A percentile compares a stretch with the other conserved stretches of the same genome.
Conservation (phyloP, 1,139 yeast species). For the Maudiozyma humilis region DNA sequence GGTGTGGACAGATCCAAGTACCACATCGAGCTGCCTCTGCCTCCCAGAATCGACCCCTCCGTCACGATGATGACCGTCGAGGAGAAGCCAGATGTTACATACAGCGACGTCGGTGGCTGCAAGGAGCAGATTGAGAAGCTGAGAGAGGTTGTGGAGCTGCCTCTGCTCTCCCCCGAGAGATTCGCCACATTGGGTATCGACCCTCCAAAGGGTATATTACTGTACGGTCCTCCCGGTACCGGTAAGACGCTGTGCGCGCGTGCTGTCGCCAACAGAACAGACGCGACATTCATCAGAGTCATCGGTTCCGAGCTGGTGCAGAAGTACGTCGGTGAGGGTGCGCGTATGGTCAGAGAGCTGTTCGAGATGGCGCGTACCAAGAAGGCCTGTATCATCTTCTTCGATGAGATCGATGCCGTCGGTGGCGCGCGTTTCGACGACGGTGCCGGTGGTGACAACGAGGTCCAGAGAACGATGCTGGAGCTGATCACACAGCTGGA, state of each 20-base stretch:
- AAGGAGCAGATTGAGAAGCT: slow-evolving; percentile 95
- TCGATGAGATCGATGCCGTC: slow-evolving; percentile 96
- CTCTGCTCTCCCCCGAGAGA: slow-evolving; percentile 88
- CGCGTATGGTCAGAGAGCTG: slow-evolving; percentile 95
- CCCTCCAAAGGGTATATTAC: slow-evolving; percentile 93
- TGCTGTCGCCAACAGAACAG: slow-evolving; percentile 97
- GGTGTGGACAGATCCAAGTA: slow-evolving; percentile 97
- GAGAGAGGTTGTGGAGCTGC: slow-evolving; percentile 94
- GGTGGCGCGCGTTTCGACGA: slow-evolving; percentile 99
- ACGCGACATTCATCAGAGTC: slow-evolving; percentile 94
- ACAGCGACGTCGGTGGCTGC: slow-evolving; percentile 93
- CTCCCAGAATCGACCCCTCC: slow-evolving; percentile 94
- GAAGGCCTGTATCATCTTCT: slow-evolving; percentile 86
- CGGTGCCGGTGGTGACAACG: slow-evolving; percentile 99
- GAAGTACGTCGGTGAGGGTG: slow-evolving; percentile 98
- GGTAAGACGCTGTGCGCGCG: slow-evolving; percentile 97
- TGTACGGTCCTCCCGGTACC: slow-evolving; percentile 98
- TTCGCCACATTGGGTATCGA: slow-evolving; percentile 94
- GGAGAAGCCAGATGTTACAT: slow-evolving; percentile 90
- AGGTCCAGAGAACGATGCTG: slow-evolving; percentile 97
- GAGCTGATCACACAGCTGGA: slow-evolving; percentile 94
- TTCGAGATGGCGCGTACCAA: slow-evolving; percentile 98
- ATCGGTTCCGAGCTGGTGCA: slow-evolving; percentile 97
- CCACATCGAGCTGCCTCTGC: slow-evolving; percentile 92
- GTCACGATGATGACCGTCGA: slow-evolving; percentile 99